A percentile compares a stretch with the other conserved stretches of the same genome.
Evolutionary conservation across 805 yeast genomes (phyloP).

Genomic region (Starmerella bombi): DNA sequence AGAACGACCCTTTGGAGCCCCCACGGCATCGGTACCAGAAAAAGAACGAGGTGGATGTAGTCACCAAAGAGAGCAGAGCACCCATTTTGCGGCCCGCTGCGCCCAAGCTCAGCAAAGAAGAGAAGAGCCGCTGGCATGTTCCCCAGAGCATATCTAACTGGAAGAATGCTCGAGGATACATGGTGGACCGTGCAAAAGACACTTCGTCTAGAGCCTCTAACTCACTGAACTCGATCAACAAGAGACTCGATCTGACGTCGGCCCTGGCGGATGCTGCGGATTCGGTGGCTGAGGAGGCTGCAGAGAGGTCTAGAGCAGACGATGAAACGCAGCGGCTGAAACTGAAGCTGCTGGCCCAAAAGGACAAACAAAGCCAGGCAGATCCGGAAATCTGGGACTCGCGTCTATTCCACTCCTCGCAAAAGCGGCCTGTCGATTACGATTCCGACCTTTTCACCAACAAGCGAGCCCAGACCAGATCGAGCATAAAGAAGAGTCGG

Average conservation of each 20-base stretch:
- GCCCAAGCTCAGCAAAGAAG: constrained; percentile 47
- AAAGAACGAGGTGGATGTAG: constrained; percentile 1
- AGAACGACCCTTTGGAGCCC: constrained; percentile 78
- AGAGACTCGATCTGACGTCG: constrained; percentile 48
- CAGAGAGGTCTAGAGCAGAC: constrained; percentile 24
- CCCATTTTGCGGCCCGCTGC: constrained; percentile 44
- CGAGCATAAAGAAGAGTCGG: constrained; percentile 12
- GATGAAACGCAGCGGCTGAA: constrained; percentile 32
- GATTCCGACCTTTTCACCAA: constrained; percentile 45
- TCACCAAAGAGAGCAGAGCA: constrained; percentile 24
- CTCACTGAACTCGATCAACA: constrained; percentile 33
- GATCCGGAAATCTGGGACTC: constrained; percentile 44
- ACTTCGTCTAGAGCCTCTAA: background rate
- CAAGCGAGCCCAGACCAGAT: constrained; percentile 34
- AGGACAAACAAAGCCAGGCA: constrained; percentile 26
- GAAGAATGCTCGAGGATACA: constrained; percentile 86
- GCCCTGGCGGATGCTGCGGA: constrained; percentile 37
- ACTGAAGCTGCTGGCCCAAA: constrained; percentile 27
- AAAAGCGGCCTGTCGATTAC: constrained; percentile 36
- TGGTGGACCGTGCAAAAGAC: constrained; percentile 39
- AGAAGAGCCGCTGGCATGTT: constrained; percentile 68
- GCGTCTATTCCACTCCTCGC: constrained; percentile 39
- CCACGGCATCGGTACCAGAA: constrained; percentile 52
- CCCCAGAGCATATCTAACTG: constrained; percentile 90
- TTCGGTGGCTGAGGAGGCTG: constrained; percentile 43